Evolutionary conservation across 1,284 basidiomycete species (phyloP), one percentile per base, ranked within the genome.

Genomic region (Baeospora myosura): DNA sequence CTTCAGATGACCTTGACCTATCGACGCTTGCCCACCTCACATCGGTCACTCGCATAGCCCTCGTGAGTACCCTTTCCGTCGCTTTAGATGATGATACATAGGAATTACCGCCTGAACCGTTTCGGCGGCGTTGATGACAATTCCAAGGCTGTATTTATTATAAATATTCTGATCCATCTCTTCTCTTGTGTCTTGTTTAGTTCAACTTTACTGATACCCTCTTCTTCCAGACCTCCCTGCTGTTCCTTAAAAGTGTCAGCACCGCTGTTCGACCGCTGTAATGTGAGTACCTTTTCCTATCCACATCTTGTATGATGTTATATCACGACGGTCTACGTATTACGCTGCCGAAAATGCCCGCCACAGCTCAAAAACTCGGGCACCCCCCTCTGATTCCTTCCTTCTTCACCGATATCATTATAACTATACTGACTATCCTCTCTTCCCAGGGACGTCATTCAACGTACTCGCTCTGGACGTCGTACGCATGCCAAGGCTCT

Each of bases 291-390:
- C 14, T 8, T 22, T 34, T 8, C 33, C 25, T 25, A 29, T 37
- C 28, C 22, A 10, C 37, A 40, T 30, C 34, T 51, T 44, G 2
- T 21, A 71, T 74, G 74, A 76, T 78, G 75, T 53, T 64, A 53
- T 63, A 79, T 78, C 82, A 88, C 85, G 85, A 88, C 84, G 84
- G 84, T 88, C 84, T 87, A 81, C 84, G 84, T 87, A 88, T 53
- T 48, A 64, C 51, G 46, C 64, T 86, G 82, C 80, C 84, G 84
- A 88, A 88, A 83, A 56, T 76, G 85, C 85, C 85, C 84, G 84
- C 79, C 79, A 85, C 79, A 88, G 84, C 84, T 88, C 84, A 81
- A 72, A 64, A 52, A 34, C 50, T 77, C 81, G 83, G 85, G 81
- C 84, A 80, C 66, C 77, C 79, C 78, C 65, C 52, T 69, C 82